Conservation (phyloP, 176 grass and related monocot species). For the Stipa capillata region DNA sequence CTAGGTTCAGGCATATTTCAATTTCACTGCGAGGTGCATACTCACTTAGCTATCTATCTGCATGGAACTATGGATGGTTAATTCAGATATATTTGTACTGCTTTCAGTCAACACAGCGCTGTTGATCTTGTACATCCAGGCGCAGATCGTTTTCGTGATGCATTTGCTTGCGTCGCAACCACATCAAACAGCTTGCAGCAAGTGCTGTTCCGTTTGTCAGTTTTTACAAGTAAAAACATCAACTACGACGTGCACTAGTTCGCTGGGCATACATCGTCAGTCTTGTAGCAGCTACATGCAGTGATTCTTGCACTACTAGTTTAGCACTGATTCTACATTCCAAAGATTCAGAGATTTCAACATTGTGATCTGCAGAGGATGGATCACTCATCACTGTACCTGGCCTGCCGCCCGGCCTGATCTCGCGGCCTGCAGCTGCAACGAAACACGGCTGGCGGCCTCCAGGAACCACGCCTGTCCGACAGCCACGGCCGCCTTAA, state of each 20-base stretch:
- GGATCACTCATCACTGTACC: neutral
- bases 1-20: neutral
- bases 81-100: neutral
- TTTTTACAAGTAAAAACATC: neutral
- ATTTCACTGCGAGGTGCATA: neutral
- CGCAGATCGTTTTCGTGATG: neutral
- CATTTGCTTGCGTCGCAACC: neutral
- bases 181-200: neutral
- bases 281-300: neutral
- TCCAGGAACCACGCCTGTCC: conserved; percentile 31
- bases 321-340: neutral
- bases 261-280: neutral
- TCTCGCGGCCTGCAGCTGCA: neutral
- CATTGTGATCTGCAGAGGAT: neutral
- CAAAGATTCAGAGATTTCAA: neutral
- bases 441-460: conserved; percentile 11
- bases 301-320: neutral
- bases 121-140: neutral
- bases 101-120: neutral
- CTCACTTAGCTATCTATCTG: neutral
- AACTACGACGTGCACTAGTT: neutral
- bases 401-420: conserved; percentile 6
- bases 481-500: conserved; percentile 15
- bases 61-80: neutral
- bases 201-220: neutral